Base-by-base conservation (phyloP, 2,329 filamentous ascomycete species). In the Neofusicoccum parvum region DNA sequence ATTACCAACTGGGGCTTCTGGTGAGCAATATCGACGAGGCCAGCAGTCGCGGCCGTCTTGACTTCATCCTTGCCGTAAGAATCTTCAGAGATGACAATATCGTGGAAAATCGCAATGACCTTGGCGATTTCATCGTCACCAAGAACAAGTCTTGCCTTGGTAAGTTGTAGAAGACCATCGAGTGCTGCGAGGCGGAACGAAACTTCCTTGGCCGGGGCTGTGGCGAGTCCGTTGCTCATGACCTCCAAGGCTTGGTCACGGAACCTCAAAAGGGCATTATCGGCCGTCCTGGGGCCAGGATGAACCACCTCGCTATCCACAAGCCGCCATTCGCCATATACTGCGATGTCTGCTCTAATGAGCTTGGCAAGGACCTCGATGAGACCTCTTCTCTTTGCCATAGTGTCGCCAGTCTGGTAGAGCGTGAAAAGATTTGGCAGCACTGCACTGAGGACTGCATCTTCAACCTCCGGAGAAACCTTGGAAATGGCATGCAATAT, bases 1-100 rank as follows among this genome's bases (percentile, higher is more conserved):
- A 88, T 85, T 34, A 90, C 86, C 11, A 88, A 76, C 53, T 84
- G 82, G 17, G 88, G 86, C 70, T 87, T 88, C 66, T 87, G 82
- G 67, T 85, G 85, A 6, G 88, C 88, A 48, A 90, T 83, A 39
- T 87, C 83, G 3, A 86, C 82, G 50, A 91, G 80, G 27, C 84
- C 83, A 39, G 80, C 76, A 66, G 90, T 85, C 5, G 87, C 86
- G 67, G 85, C 82, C 66, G 83, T 80, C 68, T 86, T 86, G 39
- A 89, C 76, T 66, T 87, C 83, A 63, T 85, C 82, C 59, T 85
- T 83, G 10, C 83, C 83, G 51, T 83, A 79, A 1, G 83, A 81
- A 59, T 86, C 82, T 69, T 88, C 86, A 54, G 85, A 82, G 9
- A 90, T 80, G 20, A 90, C 80, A 41, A 90, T 83, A 54, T 87